Evolutionary conservation across 1,139 yeast genomes (phyloP), one percentile per base, ranked within the genome.

Genomic region (Saccharomyces hybrid): DNA sequence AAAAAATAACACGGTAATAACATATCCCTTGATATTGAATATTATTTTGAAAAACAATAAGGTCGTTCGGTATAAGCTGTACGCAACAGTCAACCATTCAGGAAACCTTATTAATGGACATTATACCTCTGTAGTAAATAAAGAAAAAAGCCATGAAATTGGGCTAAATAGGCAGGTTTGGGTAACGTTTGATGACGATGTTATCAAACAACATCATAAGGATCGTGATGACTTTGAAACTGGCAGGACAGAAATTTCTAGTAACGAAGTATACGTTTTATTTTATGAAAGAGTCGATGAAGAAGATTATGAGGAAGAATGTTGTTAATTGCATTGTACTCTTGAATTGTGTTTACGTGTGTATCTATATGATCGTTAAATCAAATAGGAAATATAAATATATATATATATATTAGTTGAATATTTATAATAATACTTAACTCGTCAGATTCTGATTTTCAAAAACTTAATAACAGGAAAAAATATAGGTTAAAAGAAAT

Each of bases 101-200:
- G 90, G 91, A 2, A 81, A 79, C 52, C 71, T 84, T 57, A 80
- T 81, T 59, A 79, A 84, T 53, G 90, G 90, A 0, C 91, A 85
- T 66, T 85, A 85, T 64, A 84, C 88, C 1, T 72, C 89, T 0
- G 72, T 79, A 55, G 82, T 84, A 1, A 77, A 83, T 62, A 84
- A 84, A 66, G 52, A 68, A 60, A 55, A 62, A 48, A 52, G 60
- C 47, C 70, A 71, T 61, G 68, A 65, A 51, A 52, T 67, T 54
- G 51, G 59, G 2, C 52, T 68, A 1, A 59, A 60, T 3, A 61
- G 62, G 9, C 73, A 73, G 58, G 66, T 77, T 58, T 84, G 90
- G 90, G 81, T 85, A 63, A 76, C 78, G 54, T 85, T 84, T 68
- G 90, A 85, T 64, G 91, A 85, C 66, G 88, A 81, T 54, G 67